Percentiles rank a stretch among this genome's conserved stretches.
These are phyloP conservation scores for Delitschia confertaspora DNA, from an alignment of 495 filamentous ascomycete genomes.

Conservation along the genomic window DNA sequence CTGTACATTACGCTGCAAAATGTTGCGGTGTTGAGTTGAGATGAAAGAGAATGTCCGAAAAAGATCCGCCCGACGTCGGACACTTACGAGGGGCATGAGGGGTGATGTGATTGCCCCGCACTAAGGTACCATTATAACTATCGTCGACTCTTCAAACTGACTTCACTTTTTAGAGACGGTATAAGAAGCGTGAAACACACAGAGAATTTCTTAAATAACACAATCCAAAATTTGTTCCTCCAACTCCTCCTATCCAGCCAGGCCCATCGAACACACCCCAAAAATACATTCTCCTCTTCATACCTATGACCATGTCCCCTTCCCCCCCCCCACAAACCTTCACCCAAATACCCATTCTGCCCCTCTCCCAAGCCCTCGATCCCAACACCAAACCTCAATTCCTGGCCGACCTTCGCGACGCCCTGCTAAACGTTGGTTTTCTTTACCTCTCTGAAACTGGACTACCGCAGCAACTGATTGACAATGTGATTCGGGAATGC, in stretches of 20 bases:
- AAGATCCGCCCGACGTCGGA: too few relatives aligned
- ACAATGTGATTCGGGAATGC: constrained; percentile 59
- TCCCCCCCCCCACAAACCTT: constrained; percentile 41
- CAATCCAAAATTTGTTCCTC: background rate
- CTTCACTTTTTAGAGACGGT: background rate
- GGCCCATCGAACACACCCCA: background rate
- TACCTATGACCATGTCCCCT: background rate
- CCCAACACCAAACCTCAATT: constrained; percentile 66
- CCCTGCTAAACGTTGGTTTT: constrained; percentile 86
- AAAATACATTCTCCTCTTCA: background rate
- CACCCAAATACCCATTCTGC: constrained; percentile 69
- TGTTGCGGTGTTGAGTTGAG: too few relatives aligned
- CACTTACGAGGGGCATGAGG: too few relatives aligned
- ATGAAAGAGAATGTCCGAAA: too few relatives aligned
- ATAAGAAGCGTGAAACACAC: too few relatives aligned
- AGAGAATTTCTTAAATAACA: too few relatives aligned
- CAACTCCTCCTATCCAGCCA: background rate
- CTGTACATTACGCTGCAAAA: too few relatives aligned
- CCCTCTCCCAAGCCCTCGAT: constrained; percentile 56
- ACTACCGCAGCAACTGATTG: constrained; percentile 55
- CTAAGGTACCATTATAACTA: constrained; percentile 8
- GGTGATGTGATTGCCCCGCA: constrained; percentile 20
- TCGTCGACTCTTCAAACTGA: background rate
- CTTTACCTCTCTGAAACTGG: constrained; percentile 83
- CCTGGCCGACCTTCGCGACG: constrained; percentile 61